phyloP scores from a whole-genome alignment of 176 grass and related monocot species.

The Phyllostachys edulis region DNA sequence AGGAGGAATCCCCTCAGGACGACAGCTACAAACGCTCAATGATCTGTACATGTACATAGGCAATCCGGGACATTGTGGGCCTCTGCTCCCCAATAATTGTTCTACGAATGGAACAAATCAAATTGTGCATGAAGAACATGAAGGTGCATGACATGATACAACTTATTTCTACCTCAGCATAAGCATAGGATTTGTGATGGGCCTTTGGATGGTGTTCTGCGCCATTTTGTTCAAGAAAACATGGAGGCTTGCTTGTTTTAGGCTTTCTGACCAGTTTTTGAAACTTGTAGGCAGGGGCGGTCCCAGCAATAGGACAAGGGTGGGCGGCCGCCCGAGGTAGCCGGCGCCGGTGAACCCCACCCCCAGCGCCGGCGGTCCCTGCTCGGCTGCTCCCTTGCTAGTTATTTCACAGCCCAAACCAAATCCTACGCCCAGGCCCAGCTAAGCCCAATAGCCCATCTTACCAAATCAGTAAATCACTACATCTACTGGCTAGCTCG shows the following conservation, averaged over 20 bases:
- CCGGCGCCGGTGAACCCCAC: too few relatives aligned
- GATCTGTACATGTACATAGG: conserved; percentile 2
- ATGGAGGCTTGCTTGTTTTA: neutral
- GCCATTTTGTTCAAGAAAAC: neutral
- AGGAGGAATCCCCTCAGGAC: conserved; percentile 37
- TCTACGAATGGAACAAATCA: neutral
- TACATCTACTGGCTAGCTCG: too few relatives aligned
- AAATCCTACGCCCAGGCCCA: too few relatives aligned
- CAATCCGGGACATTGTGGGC: conserved; percentile 20
- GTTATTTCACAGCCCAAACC: too few relatives aligned
- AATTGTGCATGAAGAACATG: neutral
- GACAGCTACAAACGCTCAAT: conserved; percentile 34
- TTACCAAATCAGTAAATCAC: too few relatives aligned
- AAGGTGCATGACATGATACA: neutral
- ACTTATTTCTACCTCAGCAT: neutral
- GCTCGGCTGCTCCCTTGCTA: too few relatives aligned
- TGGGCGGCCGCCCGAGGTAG: too few relatives aligned
- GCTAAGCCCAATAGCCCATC: too few relatives aligned
- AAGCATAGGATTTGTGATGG: neutral
- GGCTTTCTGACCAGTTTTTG: neutral
- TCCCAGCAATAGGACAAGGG: too few relatives aligned
- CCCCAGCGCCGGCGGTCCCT: too few relatives aligned
- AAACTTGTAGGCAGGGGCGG: too few relatives aligned
- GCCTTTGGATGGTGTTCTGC: neutral
- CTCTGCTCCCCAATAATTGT: conserved; percentile 17